Percentiles rank a stretch among this genome's conserved stretches.
phyloP scores from a whole-genome alignment of 2,329 filamentous ascomycete genomes.

The Paecilomyces formosus region DNA sequence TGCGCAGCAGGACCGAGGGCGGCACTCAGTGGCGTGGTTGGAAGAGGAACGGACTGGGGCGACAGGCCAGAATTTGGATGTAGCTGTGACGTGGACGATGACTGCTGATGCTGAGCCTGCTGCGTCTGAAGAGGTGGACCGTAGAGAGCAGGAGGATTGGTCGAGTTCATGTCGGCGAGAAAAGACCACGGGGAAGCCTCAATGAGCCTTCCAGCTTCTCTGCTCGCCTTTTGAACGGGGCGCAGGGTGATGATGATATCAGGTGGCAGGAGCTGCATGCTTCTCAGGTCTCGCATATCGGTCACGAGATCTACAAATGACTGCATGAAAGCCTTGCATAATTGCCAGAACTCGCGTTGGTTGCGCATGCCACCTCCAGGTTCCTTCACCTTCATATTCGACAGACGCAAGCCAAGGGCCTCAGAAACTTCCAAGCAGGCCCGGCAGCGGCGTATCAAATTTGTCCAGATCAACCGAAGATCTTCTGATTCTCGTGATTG shows the following conservation, averaged over 20 bases:
- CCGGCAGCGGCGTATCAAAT: slow-evolving; percentile 64
- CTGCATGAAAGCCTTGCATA: slow-evolving; percentile 57
- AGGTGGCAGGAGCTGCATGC: slow-evolving; percentile 44
- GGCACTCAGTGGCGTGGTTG: slow-evolving; percentile 82
- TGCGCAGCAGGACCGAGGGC: slow-evolving; percentile 85
- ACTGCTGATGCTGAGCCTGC: slow-evolving; percentile 22
- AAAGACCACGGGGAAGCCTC: slow-evolving; percentile 57
- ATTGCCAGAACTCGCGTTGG: slow-evolving; percentile 55
- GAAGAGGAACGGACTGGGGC: slow-evolving; percentile 52
- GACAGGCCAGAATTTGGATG: slow-evolving; percentile 18
- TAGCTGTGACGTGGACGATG: slow-evolving; percentile 17
- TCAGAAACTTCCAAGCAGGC: slow-evolving; percentile 66
- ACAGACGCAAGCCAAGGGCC: slow-evolving; percentile 63
- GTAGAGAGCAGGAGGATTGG: slow-evolving; percentile 24
- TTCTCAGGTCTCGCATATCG: slow-evolving; percentile 39
- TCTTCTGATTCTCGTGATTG: slow-evolving; percentile 53
- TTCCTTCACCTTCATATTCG: slow-evolving; percentile 76
- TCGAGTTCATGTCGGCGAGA: slow-evolving; percentile 37
- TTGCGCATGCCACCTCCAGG: slow-evolving; percentile 58
- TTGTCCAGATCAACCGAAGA: slow-evolving; percentile 59
- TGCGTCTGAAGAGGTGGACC: slow-evolving; percentile 27
- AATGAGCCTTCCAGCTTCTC: slow-evolving; percentile 70
- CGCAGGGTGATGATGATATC: slow-evolving; percentile 69
- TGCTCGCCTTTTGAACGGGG: slow-evolving; percentile 74
- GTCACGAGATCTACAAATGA: slow-evolving; percentile 41